These are phyloP conservation scores for Sclerotinia spermophila DNA, from an alignment of 2,329 filamentous ascomycete species.

Conservation along the genomic window DNA sequence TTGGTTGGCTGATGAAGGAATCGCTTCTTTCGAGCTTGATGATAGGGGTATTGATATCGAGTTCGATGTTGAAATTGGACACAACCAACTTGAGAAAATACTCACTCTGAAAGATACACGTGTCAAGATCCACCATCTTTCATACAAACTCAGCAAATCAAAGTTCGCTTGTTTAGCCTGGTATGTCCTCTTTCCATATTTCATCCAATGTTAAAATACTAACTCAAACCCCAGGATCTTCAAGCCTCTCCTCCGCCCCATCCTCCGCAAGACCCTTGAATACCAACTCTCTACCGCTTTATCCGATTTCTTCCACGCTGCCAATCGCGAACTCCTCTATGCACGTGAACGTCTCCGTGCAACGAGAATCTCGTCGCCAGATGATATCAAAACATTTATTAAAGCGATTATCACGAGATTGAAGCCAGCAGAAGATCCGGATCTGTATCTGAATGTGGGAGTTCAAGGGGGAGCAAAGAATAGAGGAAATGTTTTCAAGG, in stretches of 20 bases:
- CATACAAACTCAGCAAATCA: slow-evolving; percentile 71
- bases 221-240: slow-evolving; percentile 45
- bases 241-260: slow-evolving; percentile 77
- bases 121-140: slow-evolving; percentile 81
- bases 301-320: slow-evolving; percentile 62
- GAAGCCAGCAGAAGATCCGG: slow-evolving; percentile 67
- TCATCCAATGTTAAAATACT: neutral
- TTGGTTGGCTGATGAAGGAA: slow-evolving; percentile 74
- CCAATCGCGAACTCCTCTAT: slow-evolving; percentile 83
- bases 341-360: slow-evolving; percentile 83
- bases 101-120: slow-evolving; percentile 71
- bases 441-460: slow-evolving; percentile 71
- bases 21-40: slow-evolving; percentile 82
- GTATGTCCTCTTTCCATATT: slow-evolving; percentile 33
- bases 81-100: slow-evolving; percentile 74
- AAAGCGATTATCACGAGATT: slow-evolving; percentile 76
- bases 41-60: slow-evolving; percentile 83
- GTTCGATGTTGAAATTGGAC: slow-evolving; percentile 78
- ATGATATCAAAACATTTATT: slow-evolving; percentile 77
- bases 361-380: slow-evolving; percentile 75
- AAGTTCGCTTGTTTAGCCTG: slow-evolving; percentile 76
- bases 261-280: slow-evolving; percentile 77
- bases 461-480: slow-evolving; percentile 54
- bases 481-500: slow-evolving; percentile 67
- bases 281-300: slow-evolving; percentile 71